phyloP scores from a whole-genome alignment of 495 filamentous ascomycete genomes.

The Bacidia rubella region DNA sequence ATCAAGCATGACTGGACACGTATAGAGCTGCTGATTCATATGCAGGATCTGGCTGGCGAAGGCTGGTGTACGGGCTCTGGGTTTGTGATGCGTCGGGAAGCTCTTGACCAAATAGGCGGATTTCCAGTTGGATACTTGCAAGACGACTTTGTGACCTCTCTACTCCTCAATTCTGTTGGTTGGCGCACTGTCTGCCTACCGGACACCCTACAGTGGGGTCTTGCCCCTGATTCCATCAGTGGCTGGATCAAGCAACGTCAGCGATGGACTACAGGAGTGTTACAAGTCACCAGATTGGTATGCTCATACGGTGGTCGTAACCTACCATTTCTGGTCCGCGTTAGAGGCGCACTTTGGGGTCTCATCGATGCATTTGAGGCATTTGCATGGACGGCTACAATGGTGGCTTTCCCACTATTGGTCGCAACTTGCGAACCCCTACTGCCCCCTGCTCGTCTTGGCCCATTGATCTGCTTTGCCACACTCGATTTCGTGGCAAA shows the following conservation, averaged over 20 bases:
- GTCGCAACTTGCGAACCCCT: no score
- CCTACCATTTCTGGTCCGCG: no score
- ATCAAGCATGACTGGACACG: constrained; percentile 12
- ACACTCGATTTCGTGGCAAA: no score
- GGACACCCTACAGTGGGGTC: constrained; percentile 4
- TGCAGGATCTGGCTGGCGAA: constrained; percentile 24
- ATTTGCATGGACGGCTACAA: no score
- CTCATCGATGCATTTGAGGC: no score
- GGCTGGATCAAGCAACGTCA: constrained; percentile 16
- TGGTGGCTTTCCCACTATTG: no score
- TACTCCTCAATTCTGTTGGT: constrained; percentile 1
- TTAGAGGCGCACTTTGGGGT: no score
- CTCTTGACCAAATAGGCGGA: constrained; percentile 48
- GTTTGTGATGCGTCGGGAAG: constrained; percentile 42
- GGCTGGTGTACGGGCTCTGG: constrained; percentile 42
- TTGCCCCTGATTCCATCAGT: constrained; percentile 5
- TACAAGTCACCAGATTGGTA: no score
- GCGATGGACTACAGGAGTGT: no score
- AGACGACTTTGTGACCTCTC: background rate
- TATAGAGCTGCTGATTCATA: constrained; percentile 5
- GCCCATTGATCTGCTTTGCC: no score
- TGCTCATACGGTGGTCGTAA: no score
- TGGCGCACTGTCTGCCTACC: constrained; percentile 5
- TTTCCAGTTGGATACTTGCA: background rate
- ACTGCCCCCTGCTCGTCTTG: no score